A percentile compares a stretch with the other conserved stretches of the same genome.
Conservation (phyloP, 345 rosid genomes). For the Arabis alpina region DNA sequence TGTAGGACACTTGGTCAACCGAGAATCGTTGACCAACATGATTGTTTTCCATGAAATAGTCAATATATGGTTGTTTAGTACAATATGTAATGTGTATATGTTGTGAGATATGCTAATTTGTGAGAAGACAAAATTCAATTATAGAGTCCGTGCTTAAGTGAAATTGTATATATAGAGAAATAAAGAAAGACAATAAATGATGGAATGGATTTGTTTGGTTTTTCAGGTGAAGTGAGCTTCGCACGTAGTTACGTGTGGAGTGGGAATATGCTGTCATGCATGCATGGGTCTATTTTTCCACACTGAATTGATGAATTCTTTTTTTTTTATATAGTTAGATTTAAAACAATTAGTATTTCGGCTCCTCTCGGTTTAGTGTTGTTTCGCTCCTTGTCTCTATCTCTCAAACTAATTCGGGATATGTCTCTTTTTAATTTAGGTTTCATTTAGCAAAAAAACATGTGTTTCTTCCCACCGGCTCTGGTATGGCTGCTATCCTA, state of each 20-base stretch:
- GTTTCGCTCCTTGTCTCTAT: no score
- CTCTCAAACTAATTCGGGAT: no score
- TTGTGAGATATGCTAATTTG: slow-evolving; percentile 1
- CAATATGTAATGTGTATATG: background rate
- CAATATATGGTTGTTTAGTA: background rate
- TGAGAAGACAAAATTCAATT: background rate
- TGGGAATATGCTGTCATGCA: slow-evolving; percentile 40
- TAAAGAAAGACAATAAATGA: slow-evolving; percentile 16
- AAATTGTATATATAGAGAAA: slow-evolving; percentile 35
- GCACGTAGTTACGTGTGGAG: slow-evolving; percentile 39
- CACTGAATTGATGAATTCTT: slow-evolving; percentile 7
- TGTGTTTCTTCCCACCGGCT: no score
- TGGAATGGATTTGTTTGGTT: slow-evolving; percentile 21
- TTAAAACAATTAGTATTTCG: no score
- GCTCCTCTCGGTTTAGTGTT: no score
- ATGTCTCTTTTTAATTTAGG: no score
- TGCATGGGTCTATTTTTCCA: slow-evolving; percentile 30
- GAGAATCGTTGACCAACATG: slow-evolving; percentile 32
- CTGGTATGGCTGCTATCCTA: no score
- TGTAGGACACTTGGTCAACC: slow-evolving; percentile 44
- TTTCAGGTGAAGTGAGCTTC: slow-evolving; percentile 41
- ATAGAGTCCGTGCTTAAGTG: slow-evolving; percentile 7
- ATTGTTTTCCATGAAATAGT: slow-evolving; percentile 34
- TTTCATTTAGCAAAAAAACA: no score
- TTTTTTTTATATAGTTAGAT: background rate